Evolutionary conservation across 768 basidiomycete genomes (phyloP), one percentile per base, ranked within the genome.

Genomic region (Mycena kentingensis): DNA sequence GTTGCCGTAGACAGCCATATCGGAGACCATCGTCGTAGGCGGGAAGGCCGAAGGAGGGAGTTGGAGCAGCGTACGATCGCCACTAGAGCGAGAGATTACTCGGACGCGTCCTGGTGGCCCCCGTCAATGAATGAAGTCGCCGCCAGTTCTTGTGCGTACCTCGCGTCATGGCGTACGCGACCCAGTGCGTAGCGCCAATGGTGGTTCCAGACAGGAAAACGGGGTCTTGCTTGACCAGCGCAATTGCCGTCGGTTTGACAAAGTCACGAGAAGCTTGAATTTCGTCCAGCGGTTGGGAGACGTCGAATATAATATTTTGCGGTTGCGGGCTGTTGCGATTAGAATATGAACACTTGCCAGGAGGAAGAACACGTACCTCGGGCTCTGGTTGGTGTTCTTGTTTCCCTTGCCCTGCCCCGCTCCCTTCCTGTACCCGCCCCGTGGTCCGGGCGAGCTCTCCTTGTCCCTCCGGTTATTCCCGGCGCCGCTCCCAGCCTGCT

Each of bases 151-250:
- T 37, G 43, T 25, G 43, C 64, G 10, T 55, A 83, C 87, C 89
- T 73, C 87, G 83, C 4, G 88, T 92, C 91, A 93, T 93, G 22
- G 90, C 91, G 63, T 93, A 93, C 15, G 91, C 91, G 52, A 93
- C 91, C 89, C 91, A 93, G 64, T 90, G 88, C 4, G 91, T 92
- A 13, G 91, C 91, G 10, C 91, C 91, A 49, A 93, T 93, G 27
- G 91, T 93, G 12, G 88, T 87, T 15, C 91, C 91, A 38, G 88
- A 88, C 51, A 92, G 73, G 72, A 93, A 93, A 22, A 86, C 80
- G 16, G 90, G 74, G 54, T 93, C 91, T 58, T 93, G 90, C 69
- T 85, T 88, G 65, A 93, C 89, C 42, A 93, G 78, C 15, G 91
- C 91, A 48, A 93, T 93, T 3, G 91, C 90, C 0, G 91, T 93